Conservation (phyloP, 2,329 filamentous ascomycete genomes). For the Ambrosiella xylebori region DNA sequence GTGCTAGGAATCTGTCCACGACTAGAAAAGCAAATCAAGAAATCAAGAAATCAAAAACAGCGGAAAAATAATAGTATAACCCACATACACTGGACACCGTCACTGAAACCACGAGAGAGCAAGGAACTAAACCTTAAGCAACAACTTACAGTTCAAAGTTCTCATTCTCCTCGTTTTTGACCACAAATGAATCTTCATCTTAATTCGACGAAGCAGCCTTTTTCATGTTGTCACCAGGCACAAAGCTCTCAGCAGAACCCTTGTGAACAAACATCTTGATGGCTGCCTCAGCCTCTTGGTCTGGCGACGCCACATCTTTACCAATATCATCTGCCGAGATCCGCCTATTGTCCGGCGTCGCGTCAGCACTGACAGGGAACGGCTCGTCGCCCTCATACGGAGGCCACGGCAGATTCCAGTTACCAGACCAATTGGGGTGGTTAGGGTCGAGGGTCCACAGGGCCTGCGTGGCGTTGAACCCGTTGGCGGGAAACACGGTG, state of each 20-base stretch:
- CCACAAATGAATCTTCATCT: not conserved
- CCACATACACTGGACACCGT: not conserved
- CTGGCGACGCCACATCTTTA: not conserved
- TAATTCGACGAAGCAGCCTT: not conserved
- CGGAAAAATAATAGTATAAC: not conserved
- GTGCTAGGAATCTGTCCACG: not conserved
- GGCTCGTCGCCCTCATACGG: slow-evolving; percentile 9
- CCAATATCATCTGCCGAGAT: not conserved
- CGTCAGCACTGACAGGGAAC: not conserved
- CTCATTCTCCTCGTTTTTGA: not conserved
- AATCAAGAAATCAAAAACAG: not conserved
- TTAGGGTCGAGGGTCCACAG: slow-evolving; percentile 13
- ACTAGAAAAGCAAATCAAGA: not conserved
- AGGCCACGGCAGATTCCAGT: slow-evolving; percentile 13
- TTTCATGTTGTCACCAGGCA: not conserved
- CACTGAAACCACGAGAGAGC: not conserved
- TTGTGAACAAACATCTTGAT: not conserved
- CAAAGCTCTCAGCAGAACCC: not conserved
- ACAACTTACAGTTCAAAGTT: slow-evolving; percentile 2
- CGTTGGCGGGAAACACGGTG: slow-evolving; percentile 11
- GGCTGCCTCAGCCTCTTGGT: not conserved
- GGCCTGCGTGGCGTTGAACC: slow-evolving; percentile 4
- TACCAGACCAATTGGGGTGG: not conserved
- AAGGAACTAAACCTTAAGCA: not conserved
- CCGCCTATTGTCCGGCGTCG: slow-evolving; percentile 1